Conservation (phyloP, 2,329 filamentous ascomycete species). For the Xylaria polymorpha region DNA sequence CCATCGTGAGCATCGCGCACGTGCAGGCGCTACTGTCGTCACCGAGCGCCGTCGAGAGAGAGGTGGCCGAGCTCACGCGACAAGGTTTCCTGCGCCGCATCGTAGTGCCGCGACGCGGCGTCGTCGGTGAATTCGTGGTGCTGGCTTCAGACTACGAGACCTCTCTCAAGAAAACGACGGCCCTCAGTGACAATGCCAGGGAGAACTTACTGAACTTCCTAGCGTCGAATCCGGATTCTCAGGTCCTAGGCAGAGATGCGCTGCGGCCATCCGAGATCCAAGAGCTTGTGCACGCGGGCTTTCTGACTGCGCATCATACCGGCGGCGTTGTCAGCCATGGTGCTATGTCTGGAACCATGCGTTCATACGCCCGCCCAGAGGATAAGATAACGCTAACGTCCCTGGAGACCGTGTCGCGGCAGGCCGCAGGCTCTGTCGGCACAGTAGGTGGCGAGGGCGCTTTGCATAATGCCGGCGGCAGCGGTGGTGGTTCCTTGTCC, state of each 20-base stretch:
- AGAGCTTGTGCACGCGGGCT: slow-evolving; percentile 72
- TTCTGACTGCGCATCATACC: slow-evolving; percentile 67
- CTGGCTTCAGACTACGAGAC: slow-evolving; percentile 66
- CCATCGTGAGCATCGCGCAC: slow-evolving; percentile 73
- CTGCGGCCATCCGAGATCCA: slow-evolving; percentile 48
- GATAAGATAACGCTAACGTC: slow-evolving; percentile 68
- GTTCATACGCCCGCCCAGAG: slow-evolving; percentile 61
- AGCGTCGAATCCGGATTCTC: slow-evolving; percentile 60
- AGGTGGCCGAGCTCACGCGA: slow-evolving; percentile 70
- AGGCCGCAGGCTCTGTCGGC: slow-evolving; percentile 74
- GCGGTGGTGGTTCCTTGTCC: slow-evolving; percentile 55
- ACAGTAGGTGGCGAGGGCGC: slow-evolving; percentile 77
- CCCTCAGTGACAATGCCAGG: slow-evolving; percentile 57
- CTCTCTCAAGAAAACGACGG: slow-evolving; percentile 54
- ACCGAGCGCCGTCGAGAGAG: slow-evolving; percentile 74
- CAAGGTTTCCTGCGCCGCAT: slow-evolving; percentile 70
- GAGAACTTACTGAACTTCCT: slow-evolving; percentile 65
- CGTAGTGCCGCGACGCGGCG: slow-evolving; percentile 69
- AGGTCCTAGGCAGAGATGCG: slow-evolving; percentile 53
- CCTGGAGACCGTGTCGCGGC: slow-evolving; percentile 70
- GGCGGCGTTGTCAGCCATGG: slow-evolving; percentile 50
- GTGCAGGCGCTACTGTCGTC: slow-evolving; percentile 71
- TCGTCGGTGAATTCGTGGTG: slow-evolving; percentile 73
- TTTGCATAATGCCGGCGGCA: slow-evolving; percentile 72
- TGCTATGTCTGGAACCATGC: slow-evolving; percentile 50